Conservation (phyloP, 2,329 filamentous ascomycete genomes). For the Fusarium succisae region DNA sequence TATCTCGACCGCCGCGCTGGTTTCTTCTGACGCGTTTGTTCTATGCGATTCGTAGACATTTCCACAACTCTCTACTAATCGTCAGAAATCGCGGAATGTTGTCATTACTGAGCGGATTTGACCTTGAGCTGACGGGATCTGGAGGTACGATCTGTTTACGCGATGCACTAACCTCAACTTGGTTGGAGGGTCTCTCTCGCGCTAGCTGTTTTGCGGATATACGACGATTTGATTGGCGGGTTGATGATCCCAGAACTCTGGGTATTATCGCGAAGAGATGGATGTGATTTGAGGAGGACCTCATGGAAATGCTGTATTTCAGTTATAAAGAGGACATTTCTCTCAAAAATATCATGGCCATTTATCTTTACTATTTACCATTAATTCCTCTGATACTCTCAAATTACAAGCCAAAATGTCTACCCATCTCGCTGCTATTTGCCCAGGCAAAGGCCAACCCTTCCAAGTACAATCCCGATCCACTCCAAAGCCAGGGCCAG, state of each 20-base stretch:
- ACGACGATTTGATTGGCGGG: constrained; percentile 42
- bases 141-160: background rate
- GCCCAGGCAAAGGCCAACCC: constrained; percentile 47
- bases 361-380: background rate
- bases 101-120: background rate
- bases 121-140: background rate
- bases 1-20: constrained; percentile 50
- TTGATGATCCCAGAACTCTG: background rate
- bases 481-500: constrained; percentile 56
- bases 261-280: background rate
- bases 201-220: constrained; percentile 43
- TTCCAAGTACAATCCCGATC: constrained; percentile 50
- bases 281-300: background rate
- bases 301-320: accelerated
- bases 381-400: background rate
- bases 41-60: background rate
- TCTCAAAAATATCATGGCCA: accelerated
- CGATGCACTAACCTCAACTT: constrained; percentile 29
- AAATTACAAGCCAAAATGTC: constrained; percentile 34
- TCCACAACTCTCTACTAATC: background rate
- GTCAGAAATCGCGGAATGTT: background rate
- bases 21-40: background rate
- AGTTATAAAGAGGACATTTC: background rate
- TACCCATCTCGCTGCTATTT: constrained; percentile 54
- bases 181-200: background rate